phyloP scores from a whole-genome alignment of 495 filamentous ascomycete species.

The Jackrogersella multiformis region DNA sequence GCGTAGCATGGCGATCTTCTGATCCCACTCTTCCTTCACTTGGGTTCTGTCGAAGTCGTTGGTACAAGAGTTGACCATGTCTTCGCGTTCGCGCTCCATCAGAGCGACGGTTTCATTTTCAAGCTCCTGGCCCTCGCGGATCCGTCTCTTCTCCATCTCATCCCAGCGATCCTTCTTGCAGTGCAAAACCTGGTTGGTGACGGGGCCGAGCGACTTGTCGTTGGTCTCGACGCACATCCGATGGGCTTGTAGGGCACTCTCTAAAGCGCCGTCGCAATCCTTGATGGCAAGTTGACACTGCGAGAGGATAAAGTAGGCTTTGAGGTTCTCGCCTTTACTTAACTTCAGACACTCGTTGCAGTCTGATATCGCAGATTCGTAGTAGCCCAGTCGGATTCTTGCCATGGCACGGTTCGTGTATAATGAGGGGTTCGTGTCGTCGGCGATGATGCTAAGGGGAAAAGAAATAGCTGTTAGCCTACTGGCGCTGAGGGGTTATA shows the following conservation, averaged over 20 bases:
- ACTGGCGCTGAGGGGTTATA: neutral
- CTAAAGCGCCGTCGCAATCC: conserved; percentile 77
- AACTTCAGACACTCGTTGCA: conserved; percentile 78
- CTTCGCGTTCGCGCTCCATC: conserved; percentile 47
- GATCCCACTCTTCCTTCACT: conserved; percentile 63
- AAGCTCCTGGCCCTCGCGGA: conserved; percentile 59
- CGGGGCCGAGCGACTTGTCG: conserved; percentile 67
- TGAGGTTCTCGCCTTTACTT: conserved; percentile 69
- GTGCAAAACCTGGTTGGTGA: conserved; percentile 73
- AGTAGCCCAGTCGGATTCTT: conserved; percentile 74
- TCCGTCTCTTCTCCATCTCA: conserved; percentile 59
- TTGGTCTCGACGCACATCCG: conserved; percentile 68
- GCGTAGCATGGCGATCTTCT: conserved; percentile 67
- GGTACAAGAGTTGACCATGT: conserved; percentile 38
- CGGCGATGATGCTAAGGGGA: conserved; percentile 61
- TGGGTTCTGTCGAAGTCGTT: conserved; percentile 55
- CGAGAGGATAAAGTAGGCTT: conserved; percentile 84
- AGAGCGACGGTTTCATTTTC: conserved; percentile 62
- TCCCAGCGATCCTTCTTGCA: conserved; percentile 85
- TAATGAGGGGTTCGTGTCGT: conserved; percentile 68
- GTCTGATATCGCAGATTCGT: conserved; percentile 82
- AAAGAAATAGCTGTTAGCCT: conserved; percentile 2
- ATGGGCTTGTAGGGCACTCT: conserved; percentile 78
- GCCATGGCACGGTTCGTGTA: conserved; percentile 93
- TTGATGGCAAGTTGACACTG: conserved; percentile 81